phyloP scores from a whole-genome alignment of 2,329 filamentous ascomycete species.

The Xylariaceae sp. region DNA sequence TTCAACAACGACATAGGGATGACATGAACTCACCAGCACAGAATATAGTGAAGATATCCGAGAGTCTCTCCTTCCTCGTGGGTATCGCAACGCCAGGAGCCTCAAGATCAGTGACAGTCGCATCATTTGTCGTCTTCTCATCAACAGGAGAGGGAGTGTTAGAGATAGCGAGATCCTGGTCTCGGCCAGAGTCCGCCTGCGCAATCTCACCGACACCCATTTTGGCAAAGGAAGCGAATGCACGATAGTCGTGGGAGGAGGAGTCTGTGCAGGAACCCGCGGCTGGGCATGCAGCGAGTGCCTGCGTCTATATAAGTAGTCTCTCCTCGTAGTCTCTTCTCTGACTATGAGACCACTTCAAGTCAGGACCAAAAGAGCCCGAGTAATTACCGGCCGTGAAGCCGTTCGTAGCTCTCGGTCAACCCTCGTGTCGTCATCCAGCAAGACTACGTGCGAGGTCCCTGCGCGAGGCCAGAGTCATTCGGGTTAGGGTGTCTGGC shows the following conservation, averaged over 20 bases:
- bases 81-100: constrained; percentile 3
- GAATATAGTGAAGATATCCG: constrained; percentile 12
- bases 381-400: not conserved
- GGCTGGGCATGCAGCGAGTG: not conserved
- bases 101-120: constrained; percentile 5
- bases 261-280: not conserved
- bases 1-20: not conserved
- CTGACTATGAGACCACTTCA: not conserved
- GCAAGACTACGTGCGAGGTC: not conserved
- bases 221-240: not conserved
- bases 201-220: constrained; percentile 2
- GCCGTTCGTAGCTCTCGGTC: not conserved
- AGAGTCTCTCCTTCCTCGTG: constrained; percentile 6
- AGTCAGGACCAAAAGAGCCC: not conserved
- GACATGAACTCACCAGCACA: constrained; percentile 9
- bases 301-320: not conserved
- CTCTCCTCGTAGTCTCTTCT: too few relatives aligned
- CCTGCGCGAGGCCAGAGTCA: not conserved
- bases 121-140: constrained; percentile 1
- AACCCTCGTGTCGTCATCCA: not conserved
- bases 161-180: not conserved
- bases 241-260: not conserved
- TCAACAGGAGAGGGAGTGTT: constrained; percentile 1
- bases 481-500: not conserved
- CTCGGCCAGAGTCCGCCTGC: constrained; percentile 1